Conservation (phyloP, 257 asterid species). For the Primulina huaijiensis region DNA sequence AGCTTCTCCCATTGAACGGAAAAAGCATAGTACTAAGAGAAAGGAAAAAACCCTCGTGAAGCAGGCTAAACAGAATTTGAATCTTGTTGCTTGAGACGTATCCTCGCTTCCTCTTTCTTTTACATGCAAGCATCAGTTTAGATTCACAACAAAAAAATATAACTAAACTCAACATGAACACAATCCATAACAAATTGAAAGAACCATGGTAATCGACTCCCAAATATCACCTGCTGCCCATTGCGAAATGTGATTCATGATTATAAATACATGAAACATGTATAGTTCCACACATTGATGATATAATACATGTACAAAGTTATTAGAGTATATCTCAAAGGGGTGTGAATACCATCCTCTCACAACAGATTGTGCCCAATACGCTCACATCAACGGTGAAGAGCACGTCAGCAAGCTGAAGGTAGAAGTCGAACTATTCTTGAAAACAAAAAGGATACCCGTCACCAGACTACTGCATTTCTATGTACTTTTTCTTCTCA, state of each 20-base stretch:
- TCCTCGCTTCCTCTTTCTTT: neutral
- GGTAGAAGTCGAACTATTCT: conserved; percentile 31
- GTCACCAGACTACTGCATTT: conserved; percentile 30
- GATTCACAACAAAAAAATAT: neutral
- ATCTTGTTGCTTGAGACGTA: neutral
- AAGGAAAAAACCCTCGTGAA: neutral
- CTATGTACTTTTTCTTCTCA: conserved; percentile 82
- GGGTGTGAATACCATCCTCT: conserved; percentile 34
- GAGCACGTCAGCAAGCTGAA: conserved; percentile 33
- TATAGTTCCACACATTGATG: conserved; percentile 29
- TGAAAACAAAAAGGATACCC: conserved; percentile 44
- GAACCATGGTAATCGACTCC: conserved; percentile 6
- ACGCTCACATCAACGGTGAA: conserved; percentile 38
- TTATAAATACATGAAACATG: conserved; percentile 31
- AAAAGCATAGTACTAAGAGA: no score
- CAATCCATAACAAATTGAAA: neutral
- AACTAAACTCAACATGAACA: neutral
- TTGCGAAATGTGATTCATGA: conserved; percentile 28
- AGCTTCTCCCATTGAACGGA: neutral
- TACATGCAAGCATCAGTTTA: neutral
- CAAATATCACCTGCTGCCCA: conserved; percentile 23
- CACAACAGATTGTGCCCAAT: conserved; percentile 27
- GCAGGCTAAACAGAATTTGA: neutral
- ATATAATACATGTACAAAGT: conserved; percentile 46
- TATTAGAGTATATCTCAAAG: conserved; percentile 39